Base-by-base conservation (phyloP, 108 stramenopile genomes). In the Nannochloropsis gaditana region DNA sequence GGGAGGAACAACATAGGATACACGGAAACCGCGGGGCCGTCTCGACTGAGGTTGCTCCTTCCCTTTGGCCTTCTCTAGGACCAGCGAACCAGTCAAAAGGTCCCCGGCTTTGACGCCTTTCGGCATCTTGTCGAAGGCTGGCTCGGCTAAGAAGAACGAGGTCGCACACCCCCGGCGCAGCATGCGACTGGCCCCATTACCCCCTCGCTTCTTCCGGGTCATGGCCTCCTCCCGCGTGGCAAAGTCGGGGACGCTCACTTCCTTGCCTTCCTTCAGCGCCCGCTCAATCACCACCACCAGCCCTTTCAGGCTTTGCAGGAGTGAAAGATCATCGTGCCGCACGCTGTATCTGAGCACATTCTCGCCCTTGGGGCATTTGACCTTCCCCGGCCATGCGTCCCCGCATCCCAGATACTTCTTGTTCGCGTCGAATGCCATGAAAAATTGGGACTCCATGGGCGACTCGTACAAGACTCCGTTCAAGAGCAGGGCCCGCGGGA, bases 381-480 rank as follows among this genome's bases (percentile, higher is more conserved):
- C 84, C 21, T 84, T 44, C 21, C 84, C 90, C 21, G 94, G 92
- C 86, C 88, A 93, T 31, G 91, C 83, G 88, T 93, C 92, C n/a
- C 87, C 87, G 44, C 81, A 83, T 19, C 85, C 47, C 21, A 90
- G 45, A 5, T 90, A 88, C 83, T 88, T 90, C 82, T 93, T 93
- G 79, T 93, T 91, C 11, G 82, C 86, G 85, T 93, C 93, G 84
- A 92, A 94, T 9, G 90, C 80, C 84, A 93, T 90, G 80, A 90
- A 90, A 42, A 94, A 47, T 84, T 94, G 94, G 9, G 90, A 84
- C 82, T 93, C 93, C 44, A 86, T 91, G 5, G 86, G 90, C 15
- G 92, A 92, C 82, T 94, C 94, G 89, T 94, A 94, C 17, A 94
- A 90, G 79, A 89, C 86, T 19, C 87, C 94, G 83, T 94, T 92